phyloP scores from a whole-genome alignment of 495 filamentous ascomycete species.

The Melanomma pulvis-pyrius region DNA sequence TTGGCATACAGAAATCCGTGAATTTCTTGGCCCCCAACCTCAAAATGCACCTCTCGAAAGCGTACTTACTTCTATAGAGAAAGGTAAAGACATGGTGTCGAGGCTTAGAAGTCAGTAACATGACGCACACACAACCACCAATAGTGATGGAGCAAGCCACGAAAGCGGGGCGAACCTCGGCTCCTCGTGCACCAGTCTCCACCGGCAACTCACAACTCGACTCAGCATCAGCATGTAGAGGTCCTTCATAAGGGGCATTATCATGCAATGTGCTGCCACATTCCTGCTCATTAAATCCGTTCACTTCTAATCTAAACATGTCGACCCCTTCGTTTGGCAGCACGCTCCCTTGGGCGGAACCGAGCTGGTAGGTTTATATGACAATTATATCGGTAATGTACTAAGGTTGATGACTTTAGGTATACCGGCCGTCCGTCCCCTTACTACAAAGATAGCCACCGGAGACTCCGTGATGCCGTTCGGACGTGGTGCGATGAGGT shows the following conservation, averaged over 20 bases:
- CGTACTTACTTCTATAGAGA: no score
- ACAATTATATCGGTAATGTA: neutral
- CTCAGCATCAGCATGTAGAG: neutral
- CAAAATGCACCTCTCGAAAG: no score
- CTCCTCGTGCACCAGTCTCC: neutral
- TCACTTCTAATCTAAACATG: neutral
- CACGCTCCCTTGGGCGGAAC: slow-evolving; percentile 28
- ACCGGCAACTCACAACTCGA: neutral
- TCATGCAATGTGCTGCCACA: neutral
- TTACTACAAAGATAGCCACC: slow-evolving; percentile 38
- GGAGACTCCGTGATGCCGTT: slow-evolving; percentile 28
- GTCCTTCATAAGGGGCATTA: neutral
- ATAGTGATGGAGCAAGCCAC: no score
- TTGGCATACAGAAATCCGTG: no score
- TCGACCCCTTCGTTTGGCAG: slow-evolving; percentile 13
- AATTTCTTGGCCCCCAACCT: no score
- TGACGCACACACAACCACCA: no score
- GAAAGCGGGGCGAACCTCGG: neutral
- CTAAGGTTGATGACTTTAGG: slow-evolving; percentile 11
- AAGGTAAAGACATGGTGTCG: no score
- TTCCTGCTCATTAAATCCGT: neutral
- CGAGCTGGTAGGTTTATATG: slow-evolving; percentile 13
- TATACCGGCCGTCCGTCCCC: slow-evolving; percentile 37
- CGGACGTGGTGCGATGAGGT: slow-evolving; percentile 38
- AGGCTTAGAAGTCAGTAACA: no score